These are phyloP conservation scores for Magnaporthales sp. DNA, from an alignment of 2,329 filamentous ascomycete species.

Conservation along the genomic window DNA sequence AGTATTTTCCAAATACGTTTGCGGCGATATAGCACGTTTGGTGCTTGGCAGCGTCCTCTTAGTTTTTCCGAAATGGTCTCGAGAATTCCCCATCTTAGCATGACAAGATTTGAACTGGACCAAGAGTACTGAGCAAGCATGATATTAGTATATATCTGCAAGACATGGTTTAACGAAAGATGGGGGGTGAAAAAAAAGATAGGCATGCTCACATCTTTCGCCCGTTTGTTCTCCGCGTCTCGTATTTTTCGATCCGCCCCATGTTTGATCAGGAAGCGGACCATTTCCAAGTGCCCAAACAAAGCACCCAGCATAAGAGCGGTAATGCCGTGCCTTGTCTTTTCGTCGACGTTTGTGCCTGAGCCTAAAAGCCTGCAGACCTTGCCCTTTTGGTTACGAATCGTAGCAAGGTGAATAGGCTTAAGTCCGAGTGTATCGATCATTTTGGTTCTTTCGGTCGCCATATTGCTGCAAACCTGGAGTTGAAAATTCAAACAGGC, in stretches of 20 bases:
- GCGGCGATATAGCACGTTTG: not conserved
- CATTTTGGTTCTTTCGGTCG: not conserved
- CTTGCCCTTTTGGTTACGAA: not conserved
- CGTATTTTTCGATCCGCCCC: not conserved
- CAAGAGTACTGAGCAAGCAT: not conserved
- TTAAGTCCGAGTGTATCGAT: not conserved
- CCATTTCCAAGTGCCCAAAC: not conserved
- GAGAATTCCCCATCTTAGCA: not conserved
- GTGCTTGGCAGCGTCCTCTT: not conserved
- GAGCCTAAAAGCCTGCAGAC: not conserved
- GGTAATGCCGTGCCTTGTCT: not conserved
- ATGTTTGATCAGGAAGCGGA: not conserved
- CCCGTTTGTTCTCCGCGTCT: not conserved
- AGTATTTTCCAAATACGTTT: not conserved
- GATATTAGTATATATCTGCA: not conserved
- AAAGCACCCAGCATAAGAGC: constrained; percentile 1
- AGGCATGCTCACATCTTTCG: not conserved
- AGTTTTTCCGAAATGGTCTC: not conserved
- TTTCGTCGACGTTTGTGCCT: not conserved
- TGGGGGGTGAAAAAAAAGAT: not conserved
- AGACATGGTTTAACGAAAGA: not conserved
- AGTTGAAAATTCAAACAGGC: not conserved
- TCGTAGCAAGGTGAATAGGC: not conserved
- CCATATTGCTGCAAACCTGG: not conserved
- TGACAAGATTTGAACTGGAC: not conserved